Percentiles rank a stretch among this genome's conserved stretches.
Evolutionary conservation across 108 stramenopile genomes (phyloP).

Genomic region (Cyclotella atomus): DNA sequence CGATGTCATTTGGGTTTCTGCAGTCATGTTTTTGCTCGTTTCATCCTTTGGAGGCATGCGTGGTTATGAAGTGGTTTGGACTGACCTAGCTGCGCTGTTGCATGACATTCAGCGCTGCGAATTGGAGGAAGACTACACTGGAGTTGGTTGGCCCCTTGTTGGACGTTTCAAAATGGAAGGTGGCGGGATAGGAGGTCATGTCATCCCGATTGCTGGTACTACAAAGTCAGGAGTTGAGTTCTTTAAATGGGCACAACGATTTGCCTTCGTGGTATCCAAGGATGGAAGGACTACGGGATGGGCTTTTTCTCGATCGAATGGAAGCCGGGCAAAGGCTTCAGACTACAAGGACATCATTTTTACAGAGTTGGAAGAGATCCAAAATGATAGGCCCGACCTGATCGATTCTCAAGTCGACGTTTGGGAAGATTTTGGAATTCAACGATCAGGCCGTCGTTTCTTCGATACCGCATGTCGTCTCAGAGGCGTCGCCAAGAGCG

Average conservation of each 20-base stretch:
- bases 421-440: conserved; percentile 25
- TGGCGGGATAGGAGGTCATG: conserved; percentile 3
- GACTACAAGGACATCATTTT: conserved; percentile 16
- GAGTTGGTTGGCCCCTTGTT: conserved; percentile 16
- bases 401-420: conserved; percentile 16
- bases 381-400: background rate
- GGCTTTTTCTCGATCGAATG: conserved; percentile 14
- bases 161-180: conserved; percentile 14
- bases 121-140: conserved; percentile 12
- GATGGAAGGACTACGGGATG: conserved; percentile 13
- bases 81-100: conserved; percentile 7
- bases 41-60: conserved; percentile 15
- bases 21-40: conserved; percentile 1
- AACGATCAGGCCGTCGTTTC: conserved; percentile 11
- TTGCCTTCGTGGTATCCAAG: background rate
- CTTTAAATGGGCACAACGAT: conserved; percentile 22
- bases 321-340: background rate
- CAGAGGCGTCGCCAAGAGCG: background rate
- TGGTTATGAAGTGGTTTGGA: conserved; percentile 15
- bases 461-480: background rate
- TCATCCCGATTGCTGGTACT: conserved; percentile 24
- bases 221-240: conserved; percentile 20
- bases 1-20: background rate
- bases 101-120: conserved; percentile 11
- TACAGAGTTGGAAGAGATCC: conserved; percentile 3